phyloP scores from a whole-genome alignment of 257 asterid species.

The Solanum pinnatisectum region DNA sequence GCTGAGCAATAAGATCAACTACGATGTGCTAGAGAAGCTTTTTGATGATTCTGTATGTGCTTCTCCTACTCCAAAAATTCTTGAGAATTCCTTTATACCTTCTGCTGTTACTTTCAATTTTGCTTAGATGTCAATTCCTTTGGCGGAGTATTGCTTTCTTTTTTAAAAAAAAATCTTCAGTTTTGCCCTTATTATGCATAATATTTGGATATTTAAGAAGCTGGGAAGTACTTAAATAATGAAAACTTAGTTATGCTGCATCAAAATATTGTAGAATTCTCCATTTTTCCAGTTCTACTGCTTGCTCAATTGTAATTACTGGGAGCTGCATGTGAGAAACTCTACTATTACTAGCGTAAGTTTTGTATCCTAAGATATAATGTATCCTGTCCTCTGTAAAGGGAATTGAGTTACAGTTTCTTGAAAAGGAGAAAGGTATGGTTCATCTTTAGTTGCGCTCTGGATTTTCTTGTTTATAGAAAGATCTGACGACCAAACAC shows the following conservation, averaged over 20 bases:
- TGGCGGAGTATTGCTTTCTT: neutral
- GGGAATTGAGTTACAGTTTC: neutral
- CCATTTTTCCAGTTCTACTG: neutral
- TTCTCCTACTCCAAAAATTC: neutral
- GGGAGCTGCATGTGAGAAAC: neutral
- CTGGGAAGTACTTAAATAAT: neutral
- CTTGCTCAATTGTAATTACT: neutral
- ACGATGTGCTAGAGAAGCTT: slow-evolving; percentile 42
- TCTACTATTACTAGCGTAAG: neutral
- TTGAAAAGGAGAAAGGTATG: neutral
- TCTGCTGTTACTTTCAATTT: neutral
- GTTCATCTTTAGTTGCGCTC: neutral
- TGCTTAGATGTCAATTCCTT: neutral
- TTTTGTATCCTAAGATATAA: neutral
- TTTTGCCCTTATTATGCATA: neutral
- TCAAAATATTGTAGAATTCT: neutral
- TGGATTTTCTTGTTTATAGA: neutral
- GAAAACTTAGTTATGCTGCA: neutral
- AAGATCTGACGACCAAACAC: neutral
- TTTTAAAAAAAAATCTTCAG: neutral
- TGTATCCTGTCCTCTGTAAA: neutral
- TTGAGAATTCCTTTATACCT: neutral
- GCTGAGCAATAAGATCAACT: slow-evolving; percentile 38
- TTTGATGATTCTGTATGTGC: slow-evolving; percentile 48
- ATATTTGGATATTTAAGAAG: neutral